Conservation (phyloP, 176 grass and related monocot species). For the Carex littledalei region DNA sequence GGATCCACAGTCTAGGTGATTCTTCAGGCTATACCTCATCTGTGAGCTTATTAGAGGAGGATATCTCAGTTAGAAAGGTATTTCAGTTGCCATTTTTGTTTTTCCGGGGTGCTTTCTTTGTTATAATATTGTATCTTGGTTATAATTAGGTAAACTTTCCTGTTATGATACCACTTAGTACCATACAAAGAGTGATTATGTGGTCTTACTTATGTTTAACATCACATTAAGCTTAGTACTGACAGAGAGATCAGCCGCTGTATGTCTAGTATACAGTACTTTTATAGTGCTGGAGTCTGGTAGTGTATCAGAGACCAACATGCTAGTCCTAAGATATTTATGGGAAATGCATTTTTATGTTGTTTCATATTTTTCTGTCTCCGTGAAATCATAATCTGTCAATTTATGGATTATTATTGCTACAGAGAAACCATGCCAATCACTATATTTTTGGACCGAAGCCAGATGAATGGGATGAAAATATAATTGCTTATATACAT, state of each 20-base stretch:
- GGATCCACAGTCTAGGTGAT: conserved; percentile 38
- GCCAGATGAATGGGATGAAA: conserved; percentile 45
- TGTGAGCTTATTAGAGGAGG: conserved; percentile 15
- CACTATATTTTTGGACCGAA: conserved; percentile 35
- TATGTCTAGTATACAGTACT: neutral
- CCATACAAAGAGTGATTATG: neutral
- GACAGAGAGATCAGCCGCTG: neutral
- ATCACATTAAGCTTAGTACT: neutral
- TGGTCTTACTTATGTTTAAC: neutral
- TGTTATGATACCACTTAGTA: neutral
- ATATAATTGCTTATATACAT: conserved; percentile 49
- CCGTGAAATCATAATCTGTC: conserved; percentile 16
- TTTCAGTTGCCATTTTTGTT: conserved; percentile 6
- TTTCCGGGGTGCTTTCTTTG: neutral
- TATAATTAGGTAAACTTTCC: neutral
- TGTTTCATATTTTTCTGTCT: conserved; percentile 16
- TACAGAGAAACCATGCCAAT: conserved; percentile 48
- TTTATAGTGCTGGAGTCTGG: neutral
- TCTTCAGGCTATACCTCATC: neutral
- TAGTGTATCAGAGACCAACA: neutral
- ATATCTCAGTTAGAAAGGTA: conserved; percentile 23
- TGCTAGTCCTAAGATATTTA: neutral
- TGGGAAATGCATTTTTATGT: neutral
- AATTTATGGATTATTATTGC: conserved; percentile 21
- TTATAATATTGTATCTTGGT: neutral